Evolutionary conservation across 2,329 filamentous ascomycete genomes (phyloP).

Genomic region (Sclerotinia borealis): DNA sequence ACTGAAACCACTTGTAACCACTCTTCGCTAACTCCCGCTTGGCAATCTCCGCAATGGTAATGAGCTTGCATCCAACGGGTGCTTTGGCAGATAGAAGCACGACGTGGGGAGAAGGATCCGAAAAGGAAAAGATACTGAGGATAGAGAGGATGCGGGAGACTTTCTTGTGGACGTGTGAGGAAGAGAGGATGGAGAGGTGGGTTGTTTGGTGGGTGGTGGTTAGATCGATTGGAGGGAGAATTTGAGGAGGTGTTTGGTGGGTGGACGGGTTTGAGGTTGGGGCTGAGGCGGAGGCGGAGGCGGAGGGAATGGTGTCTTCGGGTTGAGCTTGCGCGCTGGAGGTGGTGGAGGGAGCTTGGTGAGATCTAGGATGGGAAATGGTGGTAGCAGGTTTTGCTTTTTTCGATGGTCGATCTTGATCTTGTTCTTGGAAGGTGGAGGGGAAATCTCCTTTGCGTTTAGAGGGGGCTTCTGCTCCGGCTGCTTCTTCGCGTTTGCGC

Average conservation of each 20-base stretch:
- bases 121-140: conserved; percentile 22
- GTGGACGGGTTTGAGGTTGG: no score
- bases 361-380: background rate
- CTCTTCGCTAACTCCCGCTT: conserved; percentile 49
- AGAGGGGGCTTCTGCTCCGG: background rate
- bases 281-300: background rate
- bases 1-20: conserved; percentile 39
- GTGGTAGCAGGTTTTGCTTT: conserved; percentile 4
- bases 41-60: conserved; percentile 61
- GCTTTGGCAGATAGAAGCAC: conserved; percentile 37
- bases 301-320: background rate
- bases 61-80: conserved; percentile 51
- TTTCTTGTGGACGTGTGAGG: conserved; percentile 46
- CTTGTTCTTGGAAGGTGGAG: conserved; percentile 1
- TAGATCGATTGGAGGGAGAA: conserved; percentile 15
- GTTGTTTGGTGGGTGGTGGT: conserved; percentile 43
- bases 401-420: conserved; percentile 7
- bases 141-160: conserved; percentile 28
- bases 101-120: conserved; percentile 33
- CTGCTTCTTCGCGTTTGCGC: conserved; percentile 9
- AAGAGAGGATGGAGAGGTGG: conserved; percentile 50
- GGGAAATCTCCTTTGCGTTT: conserved; percentile 10
- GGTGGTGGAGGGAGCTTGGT: background rate
- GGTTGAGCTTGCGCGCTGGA: background rate
- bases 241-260: background rate